Base-by-base conservation (phyloP, 257 asterid species). In the Verbena officinalis region DNA sequence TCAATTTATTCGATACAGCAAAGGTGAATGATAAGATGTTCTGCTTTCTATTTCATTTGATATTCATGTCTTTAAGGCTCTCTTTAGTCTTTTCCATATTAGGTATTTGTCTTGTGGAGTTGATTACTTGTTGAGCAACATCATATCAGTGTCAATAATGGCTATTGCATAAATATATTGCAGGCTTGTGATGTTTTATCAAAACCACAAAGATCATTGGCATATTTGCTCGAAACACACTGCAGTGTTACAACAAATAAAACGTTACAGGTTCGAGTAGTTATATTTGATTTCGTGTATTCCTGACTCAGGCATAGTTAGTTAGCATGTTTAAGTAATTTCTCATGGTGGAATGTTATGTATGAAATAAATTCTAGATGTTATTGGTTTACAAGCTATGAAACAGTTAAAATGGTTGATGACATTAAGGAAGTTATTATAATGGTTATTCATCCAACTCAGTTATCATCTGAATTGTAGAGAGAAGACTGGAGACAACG, bases 401-500 rank as follows among this genome's bases (percentile, higher is more conserved):
- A 51, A 56, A 36, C 23, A 33, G 7, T 23, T 42, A 16, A 5
- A 5, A 9, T 1, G 16, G 54, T 50, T 30, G 68, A 36, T 33
- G 52, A 51, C 53, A 52, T 50, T 5, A 16, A 16, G 11, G 30
- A 49, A 56, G 34, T 19, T 30, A 39, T 55, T 62, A 51, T 52
- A 9, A 16, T 80, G 50, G 36, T 31, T 46, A 21, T 59, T 53
- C 56, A 51, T 34, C 62, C 61, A 55, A 71, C 64, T 53, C 24
- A 38, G 38, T 59, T 24, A 55, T 63, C 44, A 67, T 68, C 31
- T 76, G 69, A 70, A 48, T 59, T 77, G 70, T 81, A 93, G 99
- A 80, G 85, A 70, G 99, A 90, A 77, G 99, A 93, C 84, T 90
- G 99, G 99, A 90, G 97, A 71, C 95, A 74, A 58, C 97, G 99